phyloP scores from a whole-genome alignment of 176 grass and related monocot species.

The Dactylis glomerata region DNA sequence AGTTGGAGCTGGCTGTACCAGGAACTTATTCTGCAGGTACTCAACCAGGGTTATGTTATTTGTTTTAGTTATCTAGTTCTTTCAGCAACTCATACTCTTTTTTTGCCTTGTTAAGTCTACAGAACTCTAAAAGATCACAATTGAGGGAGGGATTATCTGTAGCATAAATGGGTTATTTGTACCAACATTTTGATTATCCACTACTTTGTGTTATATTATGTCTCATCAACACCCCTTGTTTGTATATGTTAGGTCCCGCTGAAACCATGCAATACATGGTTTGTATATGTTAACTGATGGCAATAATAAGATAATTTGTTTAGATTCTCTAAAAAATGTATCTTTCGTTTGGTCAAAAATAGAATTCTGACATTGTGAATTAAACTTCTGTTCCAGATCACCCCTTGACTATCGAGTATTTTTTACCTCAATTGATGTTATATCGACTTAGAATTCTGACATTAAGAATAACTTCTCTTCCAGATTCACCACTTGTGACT shows the following conservation, averaged over 20 bases:
- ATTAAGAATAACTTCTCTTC: slow-evolving; percentile 27
- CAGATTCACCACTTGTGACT: slow-evolving; percentile 82
- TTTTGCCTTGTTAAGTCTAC: background rate
- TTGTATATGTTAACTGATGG: background rate
- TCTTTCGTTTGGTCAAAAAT: background rate
- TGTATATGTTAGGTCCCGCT: background rate
- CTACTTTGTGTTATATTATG: background rate
- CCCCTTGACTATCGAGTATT: slow-evolving; percentile 63
- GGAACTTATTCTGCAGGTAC: slow-evolving; percentile 86
- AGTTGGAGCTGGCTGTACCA: slow-evolving; percentile 94
- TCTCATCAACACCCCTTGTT: background rate
- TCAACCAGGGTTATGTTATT: background rate
- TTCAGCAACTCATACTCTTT: background rate
- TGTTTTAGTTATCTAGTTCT: slow-evolving; percentile 13
- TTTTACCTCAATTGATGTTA: slow-evolving; percentile 76
- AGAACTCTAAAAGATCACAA: background rate
- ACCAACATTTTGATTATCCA: background rate
- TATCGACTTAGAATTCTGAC: slow-evolving; percentile 30
- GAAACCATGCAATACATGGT: background rate
- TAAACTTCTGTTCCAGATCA: slow-evolving; percentile 53
- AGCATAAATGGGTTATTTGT: background rate
- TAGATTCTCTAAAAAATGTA: background rate
- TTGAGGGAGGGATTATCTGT: background rate
- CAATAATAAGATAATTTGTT: background rate
- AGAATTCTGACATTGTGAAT: slow-evolving; percentile 18